Conservation (phyloP, 192 early-diverging fungal species). For the Coemansia sp. region DNA sequence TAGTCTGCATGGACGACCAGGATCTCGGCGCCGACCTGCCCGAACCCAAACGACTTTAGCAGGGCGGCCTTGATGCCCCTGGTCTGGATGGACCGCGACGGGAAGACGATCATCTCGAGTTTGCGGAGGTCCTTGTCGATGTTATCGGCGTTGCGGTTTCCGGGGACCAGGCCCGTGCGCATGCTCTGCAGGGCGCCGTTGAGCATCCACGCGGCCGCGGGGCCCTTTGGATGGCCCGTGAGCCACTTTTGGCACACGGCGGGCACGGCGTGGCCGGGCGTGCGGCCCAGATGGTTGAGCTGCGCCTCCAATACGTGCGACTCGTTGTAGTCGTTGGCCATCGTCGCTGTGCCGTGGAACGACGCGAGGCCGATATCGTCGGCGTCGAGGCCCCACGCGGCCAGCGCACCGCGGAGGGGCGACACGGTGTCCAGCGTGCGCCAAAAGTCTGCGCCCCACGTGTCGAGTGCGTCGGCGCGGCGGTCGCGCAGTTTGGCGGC, state of each 20-base stretch:
- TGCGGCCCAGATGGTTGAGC: slow-evolving; percentile 81
- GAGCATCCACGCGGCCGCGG: slow-evolving; percentile 96
- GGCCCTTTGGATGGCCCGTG: slow-evolving; percentile 94
- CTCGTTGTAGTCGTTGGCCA: slow-evolving; percentile 96
- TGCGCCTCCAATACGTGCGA: slow-evolving; percentile 82
- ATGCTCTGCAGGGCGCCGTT: slow-evolving; percentile 88
- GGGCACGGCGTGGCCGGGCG: slow-evolving; percentile 75
- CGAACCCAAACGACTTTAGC: slow-evolving; percentile 74
- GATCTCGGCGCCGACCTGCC: slow-evolving; percentile 70
- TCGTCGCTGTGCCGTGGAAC: slow-evolving; percentile 94
- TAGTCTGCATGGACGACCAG: slow-evolving; percentile 72
- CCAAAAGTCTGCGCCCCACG: slow-evolving; percentile 86
- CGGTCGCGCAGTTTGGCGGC: slow-evolving; percentile 43
- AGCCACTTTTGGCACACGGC: slow-evolving; percentile 90
- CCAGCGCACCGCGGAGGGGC: slow-evolving; percentile 86
- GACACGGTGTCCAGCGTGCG: slow-evolving; percentile 65
- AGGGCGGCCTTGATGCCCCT: slow-evolving; percentile 61
- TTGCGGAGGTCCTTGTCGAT: slow-evolving; percentile 56
- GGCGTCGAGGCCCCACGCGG: slow-evolving; percentile 82
- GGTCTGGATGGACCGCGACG: slow-evolving; percentile 60
- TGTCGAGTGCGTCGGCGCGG: slow-evolving; percentile 65
- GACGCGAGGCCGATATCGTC: slow-evolving; percentile 94
- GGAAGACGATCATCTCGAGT: slow-evolving; percentile 81
- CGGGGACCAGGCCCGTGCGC: slow-evolving; percentile 83
- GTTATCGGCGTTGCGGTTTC: slow-evolving; percentile 78